phyloP scores from a whole-genome alignment of 2,329 filamentous ascomycete genomes.

The Graphilbum ipis-grandicollis region DNA sequence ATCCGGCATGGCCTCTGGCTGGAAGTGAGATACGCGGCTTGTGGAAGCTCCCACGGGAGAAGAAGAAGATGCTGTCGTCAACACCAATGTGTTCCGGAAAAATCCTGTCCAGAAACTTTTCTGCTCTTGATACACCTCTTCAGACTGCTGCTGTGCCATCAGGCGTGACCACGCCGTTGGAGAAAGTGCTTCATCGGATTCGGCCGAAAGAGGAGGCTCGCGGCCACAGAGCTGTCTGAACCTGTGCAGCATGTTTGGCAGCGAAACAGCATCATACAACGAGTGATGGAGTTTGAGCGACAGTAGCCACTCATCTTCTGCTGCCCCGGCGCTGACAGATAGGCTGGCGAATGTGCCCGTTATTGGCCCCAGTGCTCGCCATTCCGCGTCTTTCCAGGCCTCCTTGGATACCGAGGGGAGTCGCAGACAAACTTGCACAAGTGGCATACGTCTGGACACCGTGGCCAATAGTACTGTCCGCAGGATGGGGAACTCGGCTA shows the following conservation, averaged over 20 bases:
- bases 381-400: not conserved
- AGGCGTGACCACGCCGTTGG: constrained; percentile 12
- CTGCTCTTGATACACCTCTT: constrained; percentile 1
- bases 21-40: constrained; percentile 14
- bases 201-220: not conserved
- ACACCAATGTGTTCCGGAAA: constrained; percentile 11
- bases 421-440: constrained; percentile 46
- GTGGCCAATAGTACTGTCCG: constrained; percentile 29
- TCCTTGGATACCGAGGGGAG: constrained; percentile 1
- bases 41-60: too few species aligned
- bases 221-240: constrained; percentile 13
- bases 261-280: constrained; percentile 71
- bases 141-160: constrained; percentile 5
- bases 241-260: constrained; percentile 41
- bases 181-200: not conserved
- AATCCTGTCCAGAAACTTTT: constrained; percentile 25
- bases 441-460: constrained; percentile 24
- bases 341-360: constrained; percentile 1
- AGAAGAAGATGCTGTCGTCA: too few species aligned
- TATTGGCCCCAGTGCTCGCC: constrained; percentile 1
- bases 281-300: constrained; percentile 63
- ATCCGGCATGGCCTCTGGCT: constrained; percentile 25
- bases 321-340: not conserved
- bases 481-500: constrained; percentile 41
- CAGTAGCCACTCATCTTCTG: constrained; percentile 11